A percentile compares a stretch with the other conserved stretches of the same genome.
phyloP scores from a whole-genome alignment of 768 basidiomycete genomes.

The Pleurotus salmoneostramineus region DNA sequence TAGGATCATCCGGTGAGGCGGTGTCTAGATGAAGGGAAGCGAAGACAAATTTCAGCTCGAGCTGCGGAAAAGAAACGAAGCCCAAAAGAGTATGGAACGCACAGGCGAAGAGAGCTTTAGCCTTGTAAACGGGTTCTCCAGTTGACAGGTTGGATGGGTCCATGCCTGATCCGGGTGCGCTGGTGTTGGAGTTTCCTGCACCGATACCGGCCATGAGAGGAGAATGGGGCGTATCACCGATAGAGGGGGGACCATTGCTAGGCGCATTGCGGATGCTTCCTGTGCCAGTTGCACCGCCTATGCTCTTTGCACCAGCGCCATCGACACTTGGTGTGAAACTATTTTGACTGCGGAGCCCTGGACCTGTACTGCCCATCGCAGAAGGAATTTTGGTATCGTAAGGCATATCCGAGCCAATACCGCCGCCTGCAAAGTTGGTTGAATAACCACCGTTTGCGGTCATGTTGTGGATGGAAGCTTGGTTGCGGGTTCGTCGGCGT shows the following conservation, averaged over 20 bases:
- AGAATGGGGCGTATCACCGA: constrained; percentile 42
- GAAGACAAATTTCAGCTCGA: constrained; percentile 13
- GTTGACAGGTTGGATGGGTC: constrained; percentile 7
- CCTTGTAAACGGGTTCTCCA: constrained; percentile 56
- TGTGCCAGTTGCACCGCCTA: constrained; percentile 31
- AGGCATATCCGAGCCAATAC: constrained; percentile 61
- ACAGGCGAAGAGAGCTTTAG: constrained; percentile 92
- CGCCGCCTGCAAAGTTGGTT: constrained; percentile 63
- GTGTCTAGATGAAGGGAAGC: constrained; percentile 61
- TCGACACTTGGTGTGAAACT: constrained; percentile 47
- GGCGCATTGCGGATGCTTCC: constrained; percentile 58
- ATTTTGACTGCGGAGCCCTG: constrained; percentile 48
- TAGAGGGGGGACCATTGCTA: constrained; percentile 39
- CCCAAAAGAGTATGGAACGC: constrained; percentile 22
- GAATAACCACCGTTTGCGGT: constrained; percentile 59
- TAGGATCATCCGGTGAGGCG: constrained; percentile 93
- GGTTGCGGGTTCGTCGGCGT: constrained; percentile 67
- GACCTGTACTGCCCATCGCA: constrained; percentile 41
- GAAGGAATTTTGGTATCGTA: constrained; percentile 65
- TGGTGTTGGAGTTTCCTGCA: constrained; percentile 17
- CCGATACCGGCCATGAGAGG: constrained; percentile 69
- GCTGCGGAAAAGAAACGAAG: constrained; percentile 11
- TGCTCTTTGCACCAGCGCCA: constrained; percentile 31
- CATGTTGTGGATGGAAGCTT: constrained; percentile 61
- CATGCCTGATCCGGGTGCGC: constrained; percentile 17